A percentile compares a stretch with the other conserved stretches of the same genome.
These are phyloP conservation scores for Cryptosporidium meleagridis DNA, from an alignment of 169 alveolate genomes.

Conservation along the genomic window DNA sequence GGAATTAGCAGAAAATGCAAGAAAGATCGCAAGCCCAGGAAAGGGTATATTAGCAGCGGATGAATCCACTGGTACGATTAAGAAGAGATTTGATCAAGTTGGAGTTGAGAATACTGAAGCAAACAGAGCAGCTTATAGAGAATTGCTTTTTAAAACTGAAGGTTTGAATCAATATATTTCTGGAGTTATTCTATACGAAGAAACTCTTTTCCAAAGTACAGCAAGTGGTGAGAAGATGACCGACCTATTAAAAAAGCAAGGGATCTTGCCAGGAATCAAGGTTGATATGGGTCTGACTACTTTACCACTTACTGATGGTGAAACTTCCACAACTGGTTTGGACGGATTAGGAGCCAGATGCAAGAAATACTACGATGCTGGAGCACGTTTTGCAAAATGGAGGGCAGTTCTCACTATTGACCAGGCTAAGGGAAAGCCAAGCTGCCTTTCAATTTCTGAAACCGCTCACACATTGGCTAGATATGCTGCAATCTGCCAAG, in stretches of 20 bases:
- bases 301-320: conserved; percentile 82
- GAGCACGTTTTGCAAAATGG: conserved; percentile 99
- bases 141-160: conserved; percentile 92
- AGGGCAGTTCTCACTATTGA: conserved; percentile 97
- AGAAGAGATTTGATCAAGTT: conserved; percentile 93
- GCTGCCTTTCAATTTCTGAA: conserved; percentile 91
- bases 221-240: conserved; percentile 89
- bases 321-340: conserved; percentile 93
- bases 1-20: conserved; percentile 85
- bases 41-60: conserved; percentile 99
- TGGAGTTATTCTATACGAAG: conserved; percentile 98
- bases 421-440: conserved; percentile 90
- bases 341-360: conserved; percentile 97
- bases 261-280: conserved; percentile 97
- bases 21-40: conserved; percentile 89
- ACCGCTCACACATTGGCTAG: conserved; percentile 98
- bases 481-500: conserved; percentile 98
- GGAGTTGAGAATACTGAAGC: conserved; percentile 95
- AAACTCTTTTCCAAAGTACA: conserved; percentile 94
- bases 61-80: conserved; percentile 98
- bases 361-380: conserved; percentile 94
- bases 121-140: conserved; percentile 96
- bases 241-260: conserved; percentile 89
- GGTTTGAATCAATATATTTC: conserved; percentile 94
- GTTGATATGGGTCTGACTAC: conserved; percentile 86